phyloP scores from a whole-genome alignment of 305 asterid species.

The Fraxinus platypoda region DNA sequence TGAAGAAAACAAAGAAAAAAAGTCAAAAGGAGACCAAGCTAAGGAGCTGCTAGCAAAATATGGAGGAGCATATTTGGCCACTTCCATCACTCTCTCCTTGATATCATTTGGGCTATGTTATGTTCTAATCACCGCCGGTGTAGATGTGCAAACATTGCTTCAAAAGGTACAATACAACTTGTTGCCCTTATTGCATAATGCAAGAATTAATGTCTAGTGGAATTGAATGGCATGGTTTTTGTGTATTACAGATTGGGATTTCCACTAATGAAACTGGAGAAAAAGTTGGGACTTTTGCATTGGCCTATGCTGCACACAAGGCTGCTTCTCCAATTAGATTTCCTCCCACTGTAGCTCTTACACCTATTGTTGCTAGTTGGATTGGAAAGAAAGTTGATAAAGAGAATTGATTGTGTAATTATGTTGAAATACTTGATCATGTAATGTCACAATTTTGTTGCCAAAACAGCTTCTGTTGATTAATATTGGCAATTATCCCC shows the following conservation, averaged over 20 bases:
- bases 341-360: constrained; percentile 96
- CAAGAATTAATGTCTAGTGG: not conserved
- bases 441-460: constrained; percentile 9
- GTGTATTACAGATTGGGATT: constrained; percentile 64
- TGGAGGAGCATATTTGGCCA: constrained; percentile 97
- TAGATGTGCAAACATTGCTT: constrained; percentile 76
- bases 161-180: constrained; percentile 50
- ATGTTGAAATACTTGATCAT: not conserved
- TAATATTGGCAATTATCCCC: not conserved
- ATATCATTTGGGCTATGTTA: constrained; percentile 85
- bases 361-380: constrained; percentile 91
- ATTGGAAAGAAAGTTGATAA: constrained; percentile 78
- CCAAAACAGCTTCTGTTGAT: not conserved
- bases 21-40: constrained; percentile 82
- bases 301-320: constrained; percentile 98
- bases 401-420: not conserved
- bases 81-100: constrained; percentile 85
- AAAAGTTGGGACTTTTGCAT: constrained; percentile 89
- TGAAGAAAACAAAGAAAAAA: constrained; percentile 43
- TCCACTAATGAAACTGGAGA: constrained; percentile 70
- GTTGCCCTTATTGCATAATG: not conserved
- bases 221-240: constrained; percentile 13
- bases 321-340: constrained; percentile 97
- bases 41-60: constrained; percentile 87
- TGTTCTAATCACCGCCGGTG: constrained; percentile 76